Percentiles rank a stretch among this genome's conserved stretches.
phyloP scores from a whole-genome alignment of 805 yeast genomes.

The Ogataea henricii region DNA sequence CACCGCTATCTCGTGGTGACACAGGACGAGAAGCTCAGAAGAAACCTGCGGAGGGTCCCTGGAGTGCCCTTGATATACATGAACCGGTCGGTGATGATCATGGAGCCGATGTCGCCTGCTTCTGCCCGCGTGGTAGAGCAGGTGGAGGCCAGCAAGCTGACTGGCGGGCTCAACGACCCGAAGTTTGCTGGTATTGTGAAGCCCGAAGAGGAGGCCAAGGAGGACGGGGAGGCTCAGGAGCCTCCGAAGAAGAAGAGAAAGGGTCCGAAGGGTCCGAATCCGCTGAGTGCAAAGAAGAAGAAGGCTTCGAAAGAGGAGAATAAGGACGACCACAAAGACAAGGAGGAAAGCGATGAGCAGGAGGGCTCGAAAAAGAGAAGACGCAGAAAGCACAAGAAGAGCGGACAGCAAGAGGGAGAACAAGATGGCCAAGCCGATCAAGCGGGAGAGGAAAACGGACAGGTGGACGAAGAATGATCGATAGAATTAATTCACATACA shows the following conservation, averaged over 20 bases:
- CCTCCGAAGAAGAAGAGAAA: constrained; percentile 49
- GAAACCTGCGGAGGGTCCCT: constrained; percentile 70
- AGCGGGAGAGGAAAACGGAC: constrained; percentile 20
- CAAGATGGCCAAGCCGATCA: constrained; percentile 11
- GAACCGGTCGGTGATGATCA: constrained; percentile 89
- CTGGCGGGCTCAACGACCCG: constrained; percentile 74
- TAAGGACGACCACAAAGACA: background rate
- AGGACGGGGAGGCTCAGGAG: constrained; percentile 22
- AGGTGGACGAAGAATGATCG: constrained; percentile 5
- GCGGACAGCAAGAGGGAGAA: constrained; percentile 19
- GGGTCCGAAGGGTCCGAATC: constrained; percentile 86
- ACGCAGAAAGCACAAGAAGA: constrained; percentile 4
- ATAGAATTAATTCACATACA: constrained; percentile 3
- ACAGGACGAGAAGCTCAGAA: constrained; percentile 72
- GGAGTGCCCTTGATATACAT: constrained; percentile 89
- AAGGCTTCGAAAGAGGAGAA: constrained; percentile 35
- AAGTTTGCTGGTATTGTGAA: constrained; percentile 45
- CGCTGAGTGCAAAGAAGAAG: constrained; percentile 84
- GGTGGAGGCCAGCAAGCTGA: constrained; percentile 68
- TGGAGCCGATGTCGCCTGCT: constrained; percentile 88
- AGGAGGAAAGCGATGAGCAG: constrained; percentile 17
- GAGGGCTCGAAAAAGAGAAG: constrained; percentile 5
- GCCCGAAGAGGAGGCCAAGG: constrained; percentile 17
- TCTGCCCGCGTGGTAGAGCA: constrained; percentile 51
- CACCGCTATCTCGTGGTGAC: constrained; percentile 90